These are phyloP conservation scores for Eucalyptus albens DNA, from an alignment of 345 rosid genomes.

Conservation along the genomic window DNA sequence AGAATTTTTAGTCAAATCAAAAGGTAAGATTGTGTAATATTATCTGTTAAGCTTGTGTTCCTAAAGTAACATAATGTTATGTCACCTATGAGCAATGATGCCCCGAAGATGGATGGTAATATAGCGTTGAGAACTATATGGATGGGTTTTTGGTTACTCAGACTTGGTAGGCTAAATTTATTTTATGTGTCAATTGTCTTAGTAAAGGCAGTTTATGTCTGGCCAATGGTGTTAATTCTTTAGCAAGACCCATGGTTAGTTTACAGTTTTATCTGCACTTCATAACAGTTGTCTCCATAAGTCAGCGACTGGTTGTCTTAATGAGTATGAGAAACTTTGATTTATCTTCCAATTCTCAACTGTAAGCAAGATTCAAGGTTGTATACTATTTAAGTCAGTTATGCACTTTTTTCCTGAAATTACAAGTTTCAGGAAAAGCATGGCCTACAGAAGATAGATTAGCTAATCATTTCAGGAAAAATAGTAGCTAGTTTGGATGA, in stretches of 20 bases:
- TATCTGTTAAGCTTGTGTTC: not conserved
- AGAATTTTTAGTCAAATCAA: not conserved
- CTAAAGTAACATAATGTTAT: not conserved
- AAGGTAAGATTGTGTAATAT: not conserved
- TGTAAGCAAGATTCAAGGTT: not conserved
- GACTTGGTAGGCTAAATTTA: not conserved
- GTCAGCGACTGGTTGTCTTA: not conserved
- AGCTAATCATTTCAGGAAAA: not conserved
- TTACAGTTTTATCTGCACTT: not conserved
- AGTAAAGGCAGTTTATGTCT: not conserved
- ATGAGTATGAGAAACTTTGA: not conserved
- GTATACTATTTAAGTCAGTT: not conserved
- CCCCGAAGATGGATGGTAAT: not conserved
- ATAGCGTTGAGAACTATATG: not conserved
- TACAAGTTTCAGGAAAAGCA: not conserved
- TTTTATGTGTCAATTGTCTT: not conserved
- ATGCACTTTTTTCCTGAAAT: not conserved
- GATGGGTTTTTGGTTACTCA: not conserved
- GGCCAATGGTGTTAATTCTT: not conserved
- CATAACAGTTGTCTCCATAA: not conserved
- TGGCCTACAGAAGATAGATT: not conserved
- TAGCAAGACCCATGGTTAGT: not conserved
- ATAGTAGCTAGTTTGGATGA: not conserved
- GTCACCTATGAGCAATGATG: not conserved
- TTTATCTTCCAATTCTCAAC: not conserved